Evolutionary conservation across 257 asterid genomes (phyloP), one percentile per base, ranked within the genome.

Genomic region (Asclepias syriaca): DNA sequence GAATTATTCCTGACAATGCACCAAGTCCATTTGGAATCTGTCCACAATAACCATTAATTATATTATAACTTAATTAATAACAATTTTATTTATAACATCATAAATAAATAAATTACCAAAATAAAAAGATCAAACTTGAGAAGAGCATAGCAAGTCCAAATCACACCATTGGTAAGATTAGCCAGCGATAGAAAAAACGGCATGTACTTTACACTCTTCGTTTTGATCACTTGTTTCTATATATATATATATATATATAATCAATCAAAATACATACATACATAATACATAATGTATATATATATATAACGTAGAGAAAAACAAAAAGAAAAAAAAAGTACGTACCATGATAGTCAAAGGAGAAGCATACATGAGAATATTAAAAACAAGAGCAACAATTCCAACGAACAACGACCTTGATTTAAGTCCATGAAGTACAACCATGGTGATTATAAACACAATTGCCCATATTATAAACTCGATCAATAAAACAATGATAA

Each of bases 151-250:
- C 76, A 9, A 64, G 84, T 78, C 98, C 98, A 93, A 18, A 81
- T 71, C 1, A 73, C 1, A 40, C 95, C 98, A 55, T 93, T 93
- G 0, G 66, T 40, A 1, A 93, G 86, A 77, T 79, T 86, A 57
- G 96, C 88, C 0, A 90, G 79, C 46, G 97, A 87, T 0, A 93
- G 81, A 22, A 39, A 72, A 75, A 93, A 85, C 0, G 98, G 98
- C 98, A 90, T 87, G 85, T 69, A 93, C 74, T 86, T 86, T 15
- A 90, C 98, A 59, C 98, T 93, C 85, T 90, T 90, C 2, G 96
- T 86, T 70, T 12, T 65, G 73, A 93, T 88, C 16, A 93, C 98
- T 55, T 77, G 84, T 22, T 45, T 57, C 96, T 92, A 16, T 3
- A 65, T 8, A 21, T 7, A 8, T 40, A 6, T 40, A 40, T 40